Percentiles rank a stretch among this genome's conserved stretches.
These are phyloP conservation scores for Tieghemostelium lacteum DNA, from an alignment of 78 protist genomes.

Conservation along the genomic window DNA sequence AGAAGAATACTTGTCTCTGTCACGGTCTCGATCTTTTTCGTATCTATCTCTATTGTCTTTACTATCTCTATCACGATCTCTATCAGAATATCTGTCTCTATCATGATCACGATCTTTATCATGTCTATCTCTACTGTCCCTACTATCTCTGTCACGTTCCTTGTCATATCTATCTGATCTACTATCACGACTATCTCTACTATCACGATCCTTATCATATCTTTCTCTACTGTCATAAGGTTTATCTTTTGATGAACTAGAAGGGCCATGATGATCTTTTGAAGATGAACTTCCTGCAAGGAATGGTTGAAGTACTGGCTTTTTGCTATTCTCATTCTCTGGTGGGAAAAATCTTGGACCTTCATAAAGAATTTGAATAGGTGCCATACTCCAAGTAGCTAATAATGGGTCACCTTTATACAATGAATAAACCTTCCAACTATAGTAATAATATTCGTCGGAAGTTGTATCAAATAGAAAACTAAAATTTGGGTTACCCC, in stretches of 20 bases:
- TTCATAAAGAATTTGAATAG: constrained; percentile 11
- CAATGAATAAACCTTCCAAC: constrained; percentile 39
- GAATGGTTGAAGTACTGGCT: not conserved
- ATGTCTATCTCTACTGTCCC: constrained; percentile 13
- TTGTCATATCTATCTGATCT: not conserved
- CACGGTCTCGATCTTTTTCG: too few species aligned
- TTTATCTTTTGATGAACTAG: not conserved
- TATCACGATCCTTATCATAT: not conserved
- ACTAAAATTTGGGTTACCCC: constrained; percentile 1
- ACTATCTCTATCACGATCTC: not conserved
- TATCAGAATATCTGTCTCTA: not conserved
- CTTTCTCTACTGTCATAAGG: not conserved
- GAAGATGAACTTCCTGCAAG: not conserved
- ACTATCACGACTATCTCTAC: not conserved
- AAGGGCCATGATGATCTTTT: not conserved
- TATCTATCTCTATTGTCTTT: too few species aligned
- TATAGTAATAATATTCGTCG: constrained; percentile 43
- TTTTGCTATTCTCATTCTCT: not conserved
- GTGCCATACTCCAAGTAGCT: not conserved
- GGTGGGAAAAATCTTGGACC: constrained; percentile 29
- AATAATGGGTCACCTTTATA: not conserved
- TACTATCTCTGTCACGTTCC: constrained; percentile 18
- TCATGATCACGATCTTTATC: not conserved
- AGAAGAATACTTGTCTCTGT: too few species aligned
- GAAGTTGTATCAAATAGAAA: constrained; percentile 6